phyloP scores from a whole-genome alignment of 2,329 filamentous ascomycete genomes.

The Cladosporium austrohemisphaericum region DNA sequence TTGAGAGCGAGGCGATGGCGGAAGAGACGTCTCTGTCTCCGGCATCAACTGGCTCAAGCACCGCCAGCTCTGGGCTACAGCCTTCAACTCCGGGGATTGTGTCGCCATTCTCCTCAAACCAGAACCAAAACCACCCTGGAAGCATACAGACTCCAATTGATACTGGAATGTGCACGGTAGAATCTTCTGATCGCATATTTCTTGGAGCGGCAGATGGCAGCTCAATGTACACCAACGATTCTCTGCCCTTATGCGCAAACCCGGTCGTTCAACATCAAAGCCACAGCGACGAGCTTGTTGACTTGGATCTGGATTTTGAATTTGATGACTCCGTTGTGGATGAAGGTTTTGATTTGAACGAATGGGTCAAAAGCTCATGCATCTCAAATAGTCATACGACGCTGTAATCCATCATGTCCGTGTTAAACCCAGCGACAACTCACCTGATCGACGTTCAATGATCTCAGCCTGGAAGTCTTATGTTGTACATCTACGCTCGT shows the following conservation, averaged over 20 bases:
- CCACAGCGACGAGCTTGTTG: not conserved
- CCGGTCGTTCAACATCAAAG: not conserved
- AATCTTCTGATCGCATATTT: no score
- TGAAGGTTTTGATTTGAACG: not conserved
- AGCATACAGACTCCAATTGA: no score
- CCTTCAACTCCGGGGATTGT: not conserved
- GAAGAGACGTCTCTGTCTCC: not conserved
- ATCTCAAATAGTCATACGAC: not conserved
- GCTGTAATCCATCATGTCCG: no score
- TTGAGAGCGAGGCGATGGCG: not conserved
- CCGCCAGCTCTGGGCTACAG: not conserved
- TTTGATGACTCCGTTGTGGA: not conserved
- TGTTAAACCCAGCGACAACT: not conserved
- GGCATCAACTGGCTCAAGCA: not conserved
- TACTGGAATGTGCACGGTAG: no score
- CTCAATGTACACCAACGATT: no score
- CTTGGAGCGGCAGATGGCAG: no score
- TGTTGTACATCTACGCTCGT: no score
- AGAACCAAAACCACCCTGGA: no score
- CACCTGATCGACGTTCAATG: no score
- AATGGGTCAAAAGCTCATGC: slow-evolving; percentile 1
- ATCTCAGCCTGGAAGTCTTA: no score
- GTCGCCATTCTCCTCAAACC: no score
- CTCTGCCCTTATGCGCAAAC: not conserved
- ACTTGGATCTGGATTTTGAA: not conserved